A percentile compares a stretch with the other conserved stretches of the same genome.
These are phyloP conservation scores for Triticum aestivum DNA, from an alignment of 176 grass and related monocot genomes.

Conservation along the genomic window DNA sequence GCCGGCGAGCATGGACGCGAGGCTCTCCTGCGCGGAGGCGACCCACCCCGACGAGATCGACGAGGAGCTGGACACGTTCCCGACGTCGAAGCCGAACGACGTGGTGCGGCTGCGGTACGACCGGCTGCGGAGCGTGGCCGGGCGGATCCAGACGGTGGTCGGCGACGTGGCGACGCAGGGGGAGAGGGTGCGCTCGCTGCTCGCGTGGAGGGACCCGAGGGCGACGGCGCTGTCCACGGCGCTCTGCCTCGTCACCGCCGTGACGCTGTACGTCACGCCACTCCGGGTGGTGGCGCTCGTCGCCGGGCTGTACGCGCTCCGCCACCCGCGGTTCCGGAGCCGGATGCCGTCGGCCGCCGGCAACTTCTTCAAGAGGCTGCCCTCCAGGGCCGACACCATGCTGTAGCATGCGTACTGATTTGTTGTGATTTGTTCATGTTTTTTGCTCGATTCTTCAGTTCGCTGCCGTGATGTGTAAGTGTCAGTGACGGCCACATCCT, in stretches of 20 bases:
- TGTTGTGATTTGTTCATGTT: background rate
- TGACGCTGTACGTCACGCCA: slow-evolving; percentile 54
- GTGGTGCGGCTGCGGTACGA: slow-evolving; percentile 79
- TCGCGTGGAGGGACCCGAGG: slow-evolving; percentile 77
- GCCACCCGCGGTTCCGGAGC: slow-evolving; percentile 76
- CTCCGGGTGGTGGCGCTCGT: slow-evolving; percentile 41
- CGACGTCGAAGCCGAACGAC: slow-evolving; percentile 50
- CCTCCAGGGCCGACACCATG: slow-evolving; percentile 48
- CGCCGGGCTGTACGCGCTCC: slow-evolving; percentile 47
- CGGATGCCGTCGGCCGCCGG: slow-evolving; percentile 46
- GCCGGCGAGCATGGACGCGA: slow-evolving; percentile 54
- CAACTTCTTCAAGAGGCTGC: slow-evolving; percentile 84
- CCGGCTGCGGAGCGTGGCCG: slow-evolving; percentile 71
- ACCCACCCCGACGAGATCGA: slow-evolving; percentile 60
- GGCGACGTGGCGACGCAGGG: slow-evolving; percentile 79
- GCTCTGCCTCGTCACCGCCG: slow-evolving; percentile 53
- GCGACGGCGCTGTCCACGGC: slow-evolving; percentile 57
- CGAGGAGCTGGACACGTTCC: slow-evolving; percentile 86
- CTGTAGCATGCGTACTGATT: background rate
- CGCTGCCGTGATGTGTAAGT: background rate
- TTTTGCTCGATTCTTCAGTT: background rate
- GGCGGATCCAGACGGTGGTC: slow-evolving; percentile 72
- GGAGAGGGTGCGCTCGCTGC: slow-evolving; percentile 63
- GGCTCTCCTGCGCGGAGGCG: slow-evolving; percentile 64
- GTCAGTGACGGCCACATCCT: background rate